Conservation (phyloP, 768 basidiomycete genomes). For the Pholiota conissans region DNA sequence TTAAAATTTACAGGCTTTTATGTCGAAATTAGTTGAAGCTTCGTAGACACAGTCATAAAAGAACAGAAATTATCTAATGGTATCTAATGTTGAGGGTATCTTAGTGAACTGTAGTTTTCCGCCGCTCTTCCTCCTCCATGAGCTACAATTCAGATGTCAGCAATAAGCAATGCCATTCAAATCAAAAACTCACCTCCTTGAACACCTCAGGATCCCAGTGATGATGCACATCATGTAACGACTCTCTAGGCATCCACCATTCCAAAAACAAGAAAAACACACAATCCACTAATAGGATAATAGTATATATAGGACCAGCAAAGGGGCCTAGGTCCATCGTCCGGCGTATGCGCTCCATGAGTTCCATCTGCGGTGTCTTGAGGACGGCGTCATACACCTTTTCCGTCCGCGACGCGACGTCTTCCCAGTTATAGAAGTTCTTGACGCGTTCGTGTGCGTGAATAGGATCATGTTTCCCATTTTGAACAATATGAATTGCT, state of each 20-base stretch:
- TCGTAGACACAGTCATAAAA: no score
- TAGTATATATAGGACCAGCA: conserved; percentile 84
- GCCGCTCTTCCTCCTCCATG: not conserved
- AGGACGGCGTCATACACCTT: conserved; percentile 75
- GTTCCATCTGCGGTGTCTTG: conserved; percentile 56
- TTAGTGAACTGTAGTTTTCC: not conserved
- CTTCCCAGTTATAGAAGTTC: conserved; percentile 85
- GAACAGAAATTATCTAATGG: no score
- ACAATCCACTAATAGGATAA: conserved; percentile 87
- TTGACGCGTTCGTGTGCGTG: conserved; percentile 76
- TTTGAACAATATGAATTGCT: conserved; percentile 70
- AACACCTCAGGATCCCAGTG: conserved; percentile 58
- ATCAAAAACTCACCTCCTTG: conserved; percentile 27
- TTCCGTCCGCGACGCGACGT: conserved; percentile 81
- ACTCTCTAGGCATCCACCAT: conserved; percentile 76
- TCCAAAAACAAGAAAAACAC: conserved; percentile 85
- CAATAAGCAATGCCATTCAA: not conserved
- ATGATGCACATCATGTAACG: conserved; percentile 71
- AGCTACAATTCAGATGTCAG: not conserved
- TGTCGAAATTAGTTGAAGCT: no score
- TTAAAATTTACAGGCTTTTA: no score
- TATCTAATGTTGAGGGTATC: not conserved
- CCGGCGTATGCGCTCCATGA: conserved; percentile 81
- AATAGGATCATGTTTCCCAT: conserved; percentile 72
- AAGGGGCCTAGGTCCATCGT: conserved; percentile 79